These are phyloP conservation scores for Phialophora expanda DNA, from an alignment of 2,329 filamentous ascomycete species.

Conservation along the genomic window DNA sequence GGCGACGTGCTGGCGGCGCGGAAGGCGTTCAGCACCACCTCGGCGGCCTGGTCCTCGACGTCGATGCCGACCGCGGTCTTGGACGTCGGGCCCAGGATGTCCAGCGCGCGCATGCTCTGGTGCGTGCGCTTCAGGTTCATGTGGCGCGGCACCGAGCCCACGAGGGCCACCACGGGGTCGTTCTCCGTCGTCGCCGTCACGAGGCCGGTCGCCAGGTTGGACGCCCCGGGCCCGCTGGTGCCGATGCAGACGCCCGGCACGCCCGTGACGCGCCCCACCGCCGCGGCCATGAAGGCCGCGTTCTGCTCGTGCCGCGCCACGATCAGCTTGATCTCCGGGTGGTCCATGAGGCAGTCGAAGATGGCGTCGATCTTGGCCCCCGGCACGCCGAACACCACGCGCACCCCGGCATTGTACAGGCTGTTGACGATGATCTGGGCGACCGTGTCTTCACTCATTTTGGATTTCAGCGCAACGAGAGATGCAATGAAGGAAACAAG, in stretches of 20 bases:
- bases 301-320: conserved; percentile 59
- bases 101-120: conserved; percentile 53
- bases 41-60: conserved; percentile 56
- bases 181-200: conserved; percentile 57
- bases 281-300: conserved; percentile 58
- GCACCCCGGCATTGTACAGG: conserved; percentile 51
- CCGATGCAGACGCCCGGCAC: conserved; percentile 55
- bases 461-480: conserved; percentile 1
- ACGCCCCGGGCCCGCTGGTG: conserved; percentile 56
- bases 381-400: conserved; percentile 50
- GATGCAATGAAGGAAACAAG: not conserved
- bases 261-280: conserved; percentile 54
- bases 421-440: conserved; percentile 40
- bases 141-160: conserved; percentile 54
- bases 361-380: conserved; percentile 50
- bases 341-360: conserved; percentile 55
- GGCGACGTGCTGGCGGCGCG: conserved; percentile 50
- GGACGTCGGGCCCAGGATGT: conserved; percentile 53
- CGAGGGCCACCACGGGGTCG: conserved; percentile 56
- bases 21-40: conserved; percentile 56
- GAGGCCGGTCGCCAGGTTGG: conserved; percentile 55
- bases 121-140: conserved; percentile 56
- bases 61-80: conserved; percentile 52
- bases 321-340: conserved; percentile 55
- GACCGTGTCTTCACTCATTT: conserved; percentile 35